Conservation (phyloP, 345 rosid species). For the Populus deltoides region DNA sequence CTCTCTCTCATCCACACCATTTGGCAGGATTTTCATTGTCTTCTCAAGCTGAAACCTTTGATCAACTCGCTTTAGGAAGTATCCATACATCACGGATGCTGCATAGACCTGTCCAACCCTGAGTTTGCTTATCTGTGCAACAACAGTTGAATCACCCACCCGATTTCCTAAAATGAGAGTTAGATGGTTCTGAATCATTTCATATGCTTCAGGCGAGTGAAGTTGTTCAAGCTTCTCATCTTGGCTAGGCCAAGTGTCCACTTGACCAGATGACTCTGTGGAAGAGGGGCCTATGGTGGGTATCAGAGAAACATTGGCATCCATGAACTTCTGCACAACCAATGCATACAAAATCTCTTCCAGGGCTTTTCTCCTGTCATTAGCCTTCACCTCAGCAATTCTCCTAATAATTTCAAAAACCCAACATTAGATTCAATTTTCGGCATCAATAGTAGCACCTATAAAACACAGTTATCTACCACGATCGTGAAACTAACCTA, state of each 20-base stretch:
- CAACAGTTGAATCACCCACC: slow-evolving; percentile 48
- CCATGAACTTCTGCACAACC: slow-evolving; percentile 93
- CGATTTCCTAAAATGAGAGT: slow-evolving; percentile 74
- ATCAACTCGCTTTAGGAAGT: slow-evolving; percentile 89
- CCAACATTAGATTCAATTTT: not conserved
- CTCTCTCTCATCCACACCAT: slow-evolving; percentile 34
- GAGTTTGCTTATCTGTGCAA: slow-evolving; percentile 79
- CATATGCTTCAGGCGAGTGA: slow-evolving; percentile 85
- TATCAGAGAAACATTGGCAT: slow-evolving; percentile 71
- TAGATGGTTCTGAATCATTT: slow-evolving; percentile 95
- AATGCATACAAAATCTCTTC: slow-evolving; percentile 89
- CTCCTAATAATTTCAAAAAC: slow-evolving; percentile 48
- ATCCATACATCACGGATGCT: slow-evolving; percentile 96
- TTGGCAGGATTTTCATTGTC: slow-evolving; percentile 79
- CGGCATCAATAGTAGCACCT: not conserved
- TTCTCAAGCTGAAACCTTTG: slow-evolving; percentile 97
- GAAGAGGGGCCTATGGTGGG: slow-evolving; percentile 53
- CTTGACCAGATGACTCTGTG: slow-evolving; percentile 53
- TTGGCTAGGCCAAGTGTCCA: slow-evolving; percentile 67
- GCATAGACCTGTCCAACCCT: slow-evolving; percentile 99
- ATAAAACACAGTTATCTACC: not conserved
- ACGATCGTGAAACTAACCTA: slow-evolving; percentile 48
- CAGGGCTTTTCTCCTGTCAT: slow-evolving; percentile 65
- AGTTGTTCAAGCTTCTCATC: slow-evolving; percentile 64
- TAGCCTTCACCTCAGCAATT: slow-evolving; percentile 93